Percentiles rank a stretch among this genome's conserved stretches.
Evolutionary conservation across 2,329 filamentous ascomycete species (phyloP).

Genomic region (Dryadomyces quercus-mongolicae): DNA sequence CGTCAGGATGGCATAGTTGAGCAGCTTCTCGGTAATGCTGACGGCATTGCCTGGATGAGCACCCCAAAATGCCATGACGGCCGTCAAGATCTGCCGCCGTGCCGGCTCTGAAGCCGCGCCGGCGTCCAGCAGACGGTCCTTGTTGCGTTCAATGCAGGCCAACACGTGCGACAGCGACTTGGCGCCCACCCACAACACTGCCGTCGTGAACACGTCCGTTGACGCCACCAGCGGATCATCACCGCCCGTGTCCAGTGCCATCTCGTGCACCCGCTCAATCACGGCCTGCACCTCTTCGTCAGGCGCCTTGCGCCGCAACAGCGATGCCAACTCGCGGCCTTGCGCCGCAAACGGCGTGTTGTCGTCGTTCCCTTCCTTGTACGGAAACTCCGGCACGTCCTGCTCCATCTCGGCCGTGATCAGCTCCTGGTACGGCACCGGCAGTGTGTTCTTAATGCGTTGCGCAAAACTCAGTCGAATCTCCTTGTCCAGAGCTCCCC

Average conservation of each 20-base stretch:
- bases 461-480: slow-evolving; percentile 93
- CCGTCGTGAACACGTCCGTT: slow-evolving; percentile 87
- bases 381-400: slow-evolving; percentile 95
- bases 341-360: slow-evolving; percentile 69
- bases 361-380: slow-evolving; percentile 49
- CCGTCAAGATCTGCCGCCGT: slow-evolving; percentile 76
- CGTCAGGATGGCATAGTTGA: slow-evolving; percentile 92
- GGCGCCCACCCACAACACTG: slow-evolving; percentile 84
- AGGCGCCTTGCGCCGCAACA: slow-evolving; percentile 72
- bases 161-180: slow-evolving; percentile 95
- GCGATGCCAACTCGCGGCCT: slow-evolving; percentile 66
- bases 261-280: slow-evolving; percentile 69
- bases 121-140: slow-evolving; percentile 72
- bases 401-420: slow-evolving; percentile 84
- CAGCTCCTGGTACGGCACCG: slow-evolving; percentile 69
- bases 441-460: slow-evolving; percentile 86
- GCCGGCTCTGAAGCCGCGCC: slow-evolving; percentile 64
- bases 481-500: slow-evolving; percentile 87
- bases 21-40: slow-evolving; percentile 87
- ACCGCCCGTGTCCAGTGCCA: slow-evolving; percentile 51
- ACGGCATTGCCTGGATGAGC: slow-evolving; percentile 86
- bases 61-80: slow-evolving; percentile 86
- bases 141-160: slow-evolving; percentile 89
- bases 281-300: slow-evolving; percentile 79
- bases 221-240: slow-evolving; percentile 75